Evolutionary conservation across 1,284 basidiomycete species (phyloP), one percentile per base, ranked within the genome.

Genomic region (Boletellus sp.): DNA sequence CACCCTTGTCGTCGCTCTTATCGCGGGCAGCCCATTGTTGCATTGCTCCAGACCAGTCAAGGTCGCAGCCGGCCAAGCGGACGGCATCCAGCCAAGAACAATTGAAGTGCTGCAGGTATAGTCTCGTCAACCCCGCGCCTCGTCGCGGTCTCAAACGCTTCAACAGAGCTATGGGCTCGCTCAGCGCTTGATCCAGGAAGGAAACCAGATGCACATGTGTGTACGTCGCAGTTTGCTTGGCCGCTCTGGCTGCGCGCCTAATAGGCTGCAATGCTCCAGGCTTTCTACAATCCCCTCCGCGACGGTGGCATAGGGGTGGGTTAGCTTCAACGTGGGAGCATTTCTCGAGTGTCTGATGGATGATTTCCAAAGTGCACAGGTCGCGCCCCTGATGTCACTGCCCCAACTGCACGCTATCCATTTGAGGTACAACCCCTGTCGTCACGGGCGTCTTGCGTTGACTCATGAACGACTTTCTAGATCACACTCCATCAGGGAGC

Each of bases 31-130:
- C 11, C 19, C 6, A 41, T 35, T n/a, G 4, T 36, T 54, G 10
- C 44, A 37, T 12, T 16, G 5, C 4, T 44, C 15, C 52, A 89
- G 86, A 56, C 76, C 83, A 6, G 55, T 58, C 15, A 82, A 78
- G 59, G 77, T 88, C 13, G 63, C 74, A 35, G 81, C 82, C 7
- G 89, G 89, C 15, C 87, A 90, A 61, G 89, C 87, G 0, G 89
- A 91, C 62, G 89, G 88, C 5, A 84, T 91, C 46, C 85, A 89
- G 62, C 85, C 86, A 0, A 77, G 88, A 37, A 88, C 86, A 1
- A 80, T 90, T 44, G 89, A 92, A 66, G 83, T 91, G 7, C 69
- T 92, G 22, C 83, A 89, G 77, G 85, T 81, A 46, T 3, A 19
- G 8, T 12, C 21, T 37, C 59, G 44, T 8, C 44, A 19, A 12